Conservation (phyloP, 1,284 basidiomycete species). For the Clitocybe nebularis region DNA sequence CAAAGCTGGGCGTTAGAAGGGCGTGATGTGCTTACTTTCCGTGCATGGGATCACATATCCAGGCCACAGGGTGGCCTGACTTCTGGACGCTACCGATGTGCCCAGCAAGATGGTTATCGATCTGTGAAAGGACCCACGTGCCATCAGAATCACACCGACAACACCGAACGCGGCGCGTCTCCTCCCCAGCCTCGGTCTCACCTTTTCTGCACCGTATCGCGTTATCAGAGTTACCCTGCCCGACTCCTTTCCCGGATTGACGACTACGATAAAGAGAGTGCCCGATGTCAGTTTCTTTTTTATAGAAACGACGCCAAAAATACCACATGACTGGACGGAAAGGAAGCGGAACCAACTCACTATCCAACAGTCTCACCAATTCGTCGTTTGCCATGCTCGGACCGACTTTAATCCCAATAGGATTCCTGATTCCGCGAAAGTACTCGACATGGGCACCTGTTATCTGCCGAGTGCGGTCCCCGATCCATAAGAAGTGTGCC, state of each 20-base stretch:
- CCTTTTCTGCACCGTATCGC: conserved; percentile 88
- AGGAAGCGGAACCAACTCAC: conserved; percentile 41
- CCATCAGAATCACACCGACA: conserved; percentile 1
- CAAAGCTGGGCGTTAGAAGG: conserved; percentile 1
- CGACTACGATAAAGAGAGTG: conserved; percentile 44
- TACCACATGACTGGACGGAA: neutral
- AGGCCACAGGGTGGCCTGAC: conserved; percentile 84
- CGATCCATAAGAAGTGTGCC: conserved; percentile 96
- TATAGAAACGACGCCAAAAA: neutral
- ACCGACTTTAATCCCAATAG: conserved; percentile 96
- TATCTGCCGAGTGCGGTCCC: conserved; percentile 92
- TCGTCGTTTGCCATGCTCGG: conserved; percentile 83
- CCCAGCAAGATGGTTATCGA: conserved; percentile 70
- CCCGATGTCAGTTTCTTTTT: neutral
- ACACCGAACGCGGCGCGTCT: neutral
- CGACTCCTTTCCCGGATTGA: conserved; percentile 81
- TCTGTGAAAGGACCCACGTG: conserved; percentile 44
- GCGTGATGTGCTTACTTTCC: conserved; percentile 73
- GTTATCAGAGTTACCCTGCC: conserved; percentile 92
- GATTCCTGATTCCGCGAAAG: conserved; percentile 92
- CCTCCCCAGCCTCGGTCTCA: no score
- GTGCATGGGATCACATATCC: conserved; percentile 98
- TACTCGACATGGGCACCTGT: conserved; percentile 95
- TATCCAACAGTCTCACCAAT: conserved; percentile 75
- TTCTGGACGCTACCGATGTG: conserved; percentile 85